These are phyloP conservation scores for Pseudonitzschia pungens DNA, from an alignment of 108 stramenopile genomes.

Conservation along the genomic window DNA sequence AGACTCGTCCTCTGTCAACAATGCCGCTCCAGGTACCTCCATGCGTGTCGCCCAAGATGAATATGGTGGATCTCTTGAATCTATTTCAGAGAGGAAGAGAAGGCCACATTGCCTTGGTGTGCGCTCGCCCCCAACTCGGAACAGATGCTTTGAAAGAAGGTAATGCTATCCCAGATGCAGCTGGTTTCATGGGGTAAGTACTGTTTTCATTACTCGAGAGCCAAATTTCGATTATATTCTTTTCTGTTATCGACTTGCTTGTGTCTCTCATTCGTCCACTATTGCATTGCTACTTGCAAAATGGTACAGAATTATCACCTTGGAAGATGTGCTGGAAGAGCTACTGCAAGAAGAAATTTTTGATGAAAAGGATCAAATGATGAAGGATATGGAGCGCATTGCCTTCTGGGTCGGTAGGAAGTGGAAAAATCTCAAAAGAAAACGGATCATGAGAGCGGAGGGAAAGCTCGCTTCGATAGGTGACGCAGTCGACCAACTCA, in stretches of 20 bases:
- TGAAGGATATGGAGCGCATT: conserved; percentile 25
- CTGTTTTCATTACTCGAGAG: not conserved
- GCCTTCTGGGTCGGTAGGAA: conserved; percentile 42
- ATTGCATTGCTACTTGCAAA: not conserved
- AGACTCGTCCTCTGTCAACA: conserved; percentile 52
- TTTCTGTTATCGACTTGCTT: not conserved
- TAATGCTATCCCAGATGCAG: conserved; percentile 50
- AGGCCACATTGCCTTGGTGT: conserved; percentile 80
- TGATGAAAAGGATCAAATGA: conserved; percentile 65
- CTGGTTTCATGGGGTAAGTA: conserved; percentile 66
- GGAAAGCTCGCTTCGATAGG: conserved; percentile 7
- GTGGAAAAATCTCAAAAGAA: conserved; percentile 48
- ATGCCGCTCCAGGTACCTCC: conserved; percentile 58
- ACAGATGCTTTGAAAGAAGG: conserved; percentile 46
- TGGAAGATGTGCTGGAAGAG: conserved; percentile 79
- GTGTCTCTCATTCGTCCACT: not conserved
- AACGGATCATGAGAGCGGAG: conserved; percentile 5
- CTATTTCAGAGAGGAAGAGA: conserved; percentile 68
- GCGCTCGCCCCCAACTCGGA: conserved; percentile 54
- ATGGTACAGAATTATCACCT: conserved; percentile 50
- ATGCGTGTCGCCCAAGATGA: conserved; percentile 66
- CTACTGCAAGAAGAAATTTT: conserved; percentile 80
- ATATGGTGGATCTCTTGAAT: conserved; percentile 72
- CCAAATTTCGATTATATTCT: not conserved
- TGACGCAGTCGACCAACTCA: not conserved